Base-by-base conservation (phyloP, 1,139 yeast genomes). In the Kluyveromyces sp. region DNA sequence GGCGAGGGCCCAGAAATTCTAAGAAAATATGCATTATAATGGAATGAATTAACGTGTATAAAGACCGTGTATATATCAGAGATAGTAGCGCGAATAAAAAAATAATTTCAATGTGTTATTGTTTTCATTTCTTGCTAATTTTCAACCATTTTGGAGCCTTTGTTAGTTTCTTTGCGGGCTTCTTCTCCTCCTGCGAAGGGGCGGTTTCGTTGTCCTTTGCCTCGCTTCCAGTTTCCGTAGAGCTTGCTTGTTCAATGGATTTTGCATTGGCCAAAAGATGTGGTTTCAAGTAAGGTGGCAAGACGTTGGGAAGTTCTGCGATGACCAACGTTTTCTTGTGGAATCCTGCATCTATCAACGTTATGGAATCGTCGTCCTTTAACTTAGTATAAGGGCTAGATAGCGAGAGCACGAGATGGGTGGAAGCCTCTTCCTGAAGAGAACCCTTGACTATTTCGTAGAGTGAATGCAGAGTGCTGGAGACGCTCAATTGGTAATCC, bases 341-440 rank as follows among this genome's bases (percentile, higher is more conserved):
- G 41, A 69, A 60, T 2, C 49, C 49, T 29, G 61, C 47, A 28
- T 57, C 61, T 2, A 51, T 50, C 3, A 61, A 55, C 35, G 63
- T 44, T 29, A 42, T 45, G 1, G 54, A 33, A 0, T 46, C 45
- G 37, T 52, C 46, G 2, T 57, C 48, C 5, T 57, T 60, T 25
- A 77, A 51, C 7, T 55, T 59, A 3, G 59, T 55, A 49, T 74
- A 73, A 4, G 85, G 84, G 35, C 70, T 64, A 2, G 78, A 73
- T n/a, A 66, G 27, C 15, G 15, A 21, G 30, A 37, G 4, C 6
- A 31, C 26, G 2, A 27, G 31, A 4, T 10, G 4, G n/a, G 21
- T 1, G 27, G 30, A 6, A 42, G 65, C 60, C 43, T 68, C 53
- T 28, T 56, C 42, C 2, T 46, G 32, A 10, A 64, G 37, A 28